Evolutionary conservation across 2,329 filamentous ascomycete genomes (phyloP).

Genomic region (Xylaria sp.): DNA sequence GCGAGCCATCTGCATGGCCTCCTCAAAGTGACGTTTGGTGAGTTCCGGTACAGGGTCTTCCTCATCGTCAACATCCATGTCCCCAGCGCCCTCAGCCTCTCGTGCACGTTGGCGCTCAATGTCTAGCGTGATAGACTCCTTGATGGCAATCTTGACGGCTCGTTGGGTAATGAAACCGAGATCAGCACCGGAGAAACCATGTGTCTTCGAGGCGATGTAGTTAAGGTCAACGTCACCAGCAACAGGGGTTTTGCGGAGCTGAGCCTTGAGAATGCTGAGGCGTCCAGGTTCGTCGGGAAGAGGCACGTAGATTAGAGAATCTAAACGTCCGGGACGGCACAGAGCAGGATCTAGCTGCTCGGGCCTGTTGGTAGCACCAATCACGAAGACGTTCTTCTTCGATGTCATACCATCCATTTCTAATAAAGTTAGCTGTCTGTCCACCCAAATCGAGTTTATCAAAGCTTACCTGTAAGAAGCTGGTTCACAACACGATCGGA

Average conservation of each 20-base stretch:
- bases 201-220: constrained; percentile 95
- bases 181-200: constrained; percentile 99
- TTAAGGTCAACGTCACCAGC: constrained; percentile 83
- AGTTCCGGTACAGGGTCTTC: constrained; percentile 94
- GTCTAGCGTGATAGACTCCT: constrained; percentile 87
- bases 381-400: constrained; percentile 99
- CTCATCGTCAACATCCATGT: constrained; percentile 82
- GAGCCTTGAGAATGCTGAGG: constrained; percentile 87
- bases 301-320: constrained; percentile 97
- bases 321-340: constrained; percentile 97
- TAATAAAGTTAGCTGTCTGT: constrained; percentile 51
- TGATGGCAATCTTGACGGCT: constrained; percentile 98
- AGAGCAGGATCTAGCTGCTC: constrained; percentile 98
- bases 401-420: constrained; percentile 99
- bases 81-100: constrained; percentile 85
- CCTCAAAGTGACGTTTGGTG: constrained; percentile 96
- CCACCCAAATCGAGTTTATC: neutral
- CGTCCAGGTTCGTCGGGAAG: constrained; percentile 91
- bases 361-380: constrained; percentile 96
- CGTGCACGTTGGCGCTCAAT: constrained; percentile 90
- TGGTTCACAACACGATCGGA: constrained; percentile 99
- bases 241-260: constrained; percentile 97
- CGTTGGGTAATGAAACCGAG: constrained; percentile 98
- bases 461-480: constrained; percentile 83
- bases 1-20: constrained; percentile 95